phyloP scores from a whole-genome alignment of 2,329 filamentous ascomycete genomes.

The Sporothrix humicola region DNA sequence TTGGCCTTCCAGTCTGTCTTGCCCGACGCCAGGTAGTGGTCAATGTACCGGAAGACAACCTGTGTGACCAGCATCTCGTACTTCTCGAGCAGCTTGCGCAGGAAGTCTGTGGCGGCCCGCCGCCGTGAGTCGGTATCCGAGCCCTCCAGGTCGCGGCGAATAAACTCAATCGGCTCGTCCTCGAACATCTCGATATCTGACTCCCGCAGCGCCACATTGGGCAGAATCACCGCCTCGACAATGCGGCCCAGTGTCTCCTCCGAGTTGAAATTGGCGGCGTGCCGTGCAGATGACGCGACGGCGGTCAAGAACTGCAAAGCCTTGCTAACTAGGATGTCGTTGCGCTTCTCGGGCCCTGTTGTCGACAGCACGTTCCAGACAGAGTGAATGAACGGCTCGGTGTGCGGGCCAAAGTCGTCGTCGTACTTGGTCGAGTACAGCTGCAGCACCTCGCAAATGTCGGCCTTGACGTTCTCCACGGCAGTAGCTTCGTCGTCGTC shows the following conservation, averaged over 20 bases:
- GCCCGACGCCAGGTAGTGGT: slow-evolving; percentile 80
- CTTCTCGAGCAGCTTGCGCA: slow-evolving; percentile 84
- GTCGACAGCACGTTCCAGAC: slow-evolving; percentile 91
- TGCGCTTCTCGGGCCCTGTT: slow-evolving; percentile 86
- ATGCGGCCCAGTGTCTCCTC: slow-evolving; percentile 80
- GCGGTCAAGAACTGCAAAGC: slow-evolving; percentile 93
- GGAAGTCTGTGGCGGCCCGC: slow-evolving; percentile 91
- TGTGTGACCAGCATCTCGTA: slow-evolving; percentile 85
- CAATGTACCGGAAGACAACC: slow-evolving; percentile 86
- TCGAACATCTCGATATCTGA: slow-evolving; percentile 96
- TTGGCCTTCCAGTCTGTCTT: slow-evolving; percentile 94
- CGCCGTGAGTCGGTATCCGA: slow-evolving; percentile 94
- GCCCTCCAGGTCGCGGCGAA: slow-evolving; percentile 90
- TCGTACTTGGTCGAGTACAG: slow-evolving; percentile 95
- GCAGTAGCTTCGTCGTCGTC: slow-evolving; percentile 93
- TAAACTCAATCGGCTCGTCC: slow-evolving; percentile 98
- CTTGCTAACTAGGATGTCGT: slow-evolving; percentile 92
- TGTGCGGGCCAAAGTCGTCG: slow-evolving; percentile 83
- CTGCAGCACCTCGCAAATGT: slow-evolving; percentile 88
- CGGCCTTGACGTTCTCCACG: slow-evolving; percentile 85
- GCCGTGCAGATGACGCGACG: slow-evolving; percentile 76
- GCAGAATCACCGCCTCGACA: slow-evolving; percentile 93
- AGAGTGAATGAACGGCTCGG: slow-evolving; percentile 83
- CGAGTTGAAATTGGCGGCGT: slow-evolving; percentile 85
- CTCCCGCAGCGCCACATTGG: slow-evolving; percentile 88